phyloP scores from a whole-genome alignment of 75 land plant species.

The Adiantum capillusveneris region DNA sequence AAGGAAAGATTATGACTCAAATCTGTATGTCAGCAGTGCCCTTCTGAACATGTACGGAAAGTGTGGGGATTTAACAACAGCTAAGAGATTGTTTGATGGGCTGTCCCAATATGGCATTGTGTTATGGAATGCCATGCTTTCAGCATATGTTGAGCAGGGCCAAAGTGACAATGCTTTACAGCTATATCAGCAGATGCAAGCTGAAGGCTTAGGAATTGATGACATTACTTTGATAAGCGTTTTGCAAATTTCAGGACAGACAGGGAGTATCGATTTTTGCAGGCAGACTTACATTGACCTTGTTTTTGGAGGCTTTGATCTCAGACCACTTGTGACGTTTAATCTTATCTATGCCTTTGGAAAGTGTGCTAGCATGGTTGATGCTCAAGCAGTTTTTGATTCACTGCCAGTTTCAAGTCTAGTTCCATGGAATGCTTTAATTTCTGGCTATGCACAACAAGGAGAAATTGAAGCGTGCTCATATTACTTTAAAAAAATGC shows the following conservation, averaged over 20 bases:
- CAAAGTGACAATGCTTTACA: background rate
- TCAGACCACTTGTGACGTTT: background rate
- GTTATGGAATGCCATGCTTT: constrained; percentile 4
- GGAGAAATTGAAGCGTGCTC: background rate
- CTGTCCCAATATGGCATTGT: background rate
- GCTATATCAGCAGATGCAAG: constrained; percentile 4
- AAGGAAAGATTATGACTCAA: background rate
- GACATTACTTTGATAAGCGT: constrained; percentile 4
- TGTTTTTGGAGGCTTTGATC: background rate
- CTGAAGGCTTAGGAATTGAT: background rate
- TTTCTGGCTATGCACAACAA: constrained; percentile 1
- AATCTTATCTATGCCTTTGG: background rate
- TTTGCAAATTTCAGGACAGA: constrained; percentile 11
- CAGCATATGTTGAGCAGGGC: background rate
- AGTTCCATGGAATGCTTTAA: constrained; percentile 1
- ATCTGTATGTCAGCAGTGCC: background rate
- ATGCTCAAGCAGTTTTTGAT: constrained; percentile 1
- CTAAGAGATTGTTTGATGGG: background rate
- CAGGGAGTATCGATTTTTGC: constrained; percentile 2
- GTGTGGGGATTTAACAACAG: background rate
- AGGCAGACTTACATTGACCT: background rate
- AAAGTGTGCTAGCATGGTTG: background rate
- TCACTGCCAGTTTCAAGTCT: background rate
- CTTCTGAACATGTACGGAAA: constrained; percentile 8
- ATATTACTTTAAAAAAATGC: background rate